Evolutionary conservation across 768 basidiomycete species (phyloP), one percentile per base, ranked within the genome.

Genomic region (Inosperma sp.): DNA sequence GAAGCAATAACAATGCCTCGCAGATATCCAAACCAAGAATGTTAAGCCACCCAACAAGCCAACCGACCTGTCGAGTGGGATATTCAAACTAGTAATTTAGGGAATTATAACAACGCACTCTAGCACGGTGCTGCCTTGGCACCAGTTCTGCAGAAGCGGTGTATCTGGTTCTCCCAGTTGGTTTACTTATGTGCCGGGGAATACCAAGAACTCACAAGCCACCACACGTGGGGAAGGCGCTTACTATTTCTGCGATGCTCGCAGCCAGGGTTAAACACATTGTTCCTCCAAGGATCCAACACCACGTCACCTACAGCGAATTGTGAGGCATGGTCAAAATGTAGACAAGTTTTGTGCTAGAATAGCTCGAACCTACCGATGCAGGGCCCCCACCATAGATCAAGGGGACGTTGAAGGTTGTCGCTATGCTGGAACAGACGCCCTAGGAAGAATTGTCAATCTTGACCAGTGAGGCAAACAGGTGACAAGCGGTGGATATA

Each of bases 11-110:
- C n/a, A n/a, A n/a, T n/a, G n/a, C n/a, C n/a, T n/a, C n/a, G n/a
- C n/a, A n/a, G n/a, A 61, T n/a, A n/a, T n/a, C 69, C 16, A 54
- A n/a, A 78, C 84, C 87, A 14, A 89, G 78, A 35, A 89, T 81
- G 62, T 92, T 92, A 36, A 92, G 74, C 87, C 87, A 89, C 42
- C 87, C 87, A 14, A 88, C 86, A 8, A 86, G 67, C 85, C 85
- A 88, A 22, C 85, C 86, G 29, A 87, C 75, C 80, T 82, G 37
- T 27, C 34, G 34, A 34, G 43, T 12, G 47, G 10, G 12, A 19
- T 31, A 7, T 45, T 47, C 13, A 33, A n/a, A n/a, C n/a, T n/a
- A n/a, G n/a, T n/a, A n/a, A n/a, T n/a, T n/a, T n/a, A n/a, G n/a
- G n/a, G n/a, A n/a, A n/a, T n/a, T n/a, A n/a, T n/a, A 45, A 41